phyloP scores from a whole-genome alignment of 352 stramenopile species.

The Saprolegnia parasitica region DNA sequence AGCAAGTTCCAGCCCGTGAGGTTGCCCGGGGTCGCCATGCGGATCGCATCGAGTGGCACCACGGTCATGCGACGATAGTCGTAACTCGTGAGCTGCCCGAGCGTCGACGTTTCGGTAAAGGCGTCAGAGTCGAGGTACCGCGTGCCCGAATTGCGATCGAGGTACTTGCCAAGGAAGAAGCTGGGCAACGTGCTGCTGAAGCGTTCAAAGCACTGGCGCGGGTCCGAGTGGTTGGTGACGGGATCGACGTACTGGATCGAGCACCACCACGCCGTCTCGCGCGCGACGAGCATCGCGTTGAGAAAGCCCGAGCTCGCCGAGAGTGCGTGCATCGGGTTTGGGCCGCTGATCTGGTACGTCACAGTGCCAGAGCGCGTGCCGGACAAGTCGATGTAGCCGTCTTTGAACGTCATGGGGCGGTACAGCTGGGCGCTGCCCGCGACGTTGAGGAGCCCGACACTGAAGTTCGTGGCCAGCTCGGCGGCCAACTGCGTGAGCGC shows the following conservation, averaged over 20 bases:
- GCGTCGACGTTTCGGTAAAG: background rate
- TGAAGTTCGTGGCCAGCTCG: background rate
- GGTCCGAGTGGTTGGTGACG: background rate
- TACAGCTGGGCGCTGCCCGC: background rate
- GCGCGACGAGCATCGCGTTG: background rate
- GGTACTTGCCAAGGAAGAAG: slow-evolving; percentile 16
- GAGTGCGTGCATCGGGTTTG: background rate
- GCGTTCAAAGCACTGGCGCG: background rate
- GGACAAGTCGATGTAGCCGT: slow-evolving; percentile 4
- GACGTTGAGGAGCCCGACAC: background rate
- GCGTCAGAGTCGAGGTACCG: background rate
- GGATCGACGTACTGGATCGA: background rate
- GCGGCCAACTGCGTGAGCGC: background rate
- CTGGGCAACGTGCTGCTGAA: background rate
- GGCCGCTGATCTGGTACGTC: background rate
- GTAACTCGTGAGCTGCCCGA: background rate
- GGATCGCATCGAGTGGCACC: background rate
- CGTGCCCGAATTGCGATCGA: background rate
- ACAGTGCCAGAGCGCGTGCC: background rate
- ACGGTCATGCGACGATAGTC: background rate
- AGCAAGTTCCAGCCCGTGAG: background rate
- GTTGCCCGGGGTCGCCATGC: background rate
- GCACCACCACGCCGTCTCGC: slow-evolving; percentile 10
- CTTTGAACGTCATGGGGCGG: background rate
- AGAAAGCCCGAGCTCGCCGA: background rate